Evolutionary conservation across 1,284 basidiomycete species (phyloP).

Genomic region (Rhodotorula sp.): DNA sequence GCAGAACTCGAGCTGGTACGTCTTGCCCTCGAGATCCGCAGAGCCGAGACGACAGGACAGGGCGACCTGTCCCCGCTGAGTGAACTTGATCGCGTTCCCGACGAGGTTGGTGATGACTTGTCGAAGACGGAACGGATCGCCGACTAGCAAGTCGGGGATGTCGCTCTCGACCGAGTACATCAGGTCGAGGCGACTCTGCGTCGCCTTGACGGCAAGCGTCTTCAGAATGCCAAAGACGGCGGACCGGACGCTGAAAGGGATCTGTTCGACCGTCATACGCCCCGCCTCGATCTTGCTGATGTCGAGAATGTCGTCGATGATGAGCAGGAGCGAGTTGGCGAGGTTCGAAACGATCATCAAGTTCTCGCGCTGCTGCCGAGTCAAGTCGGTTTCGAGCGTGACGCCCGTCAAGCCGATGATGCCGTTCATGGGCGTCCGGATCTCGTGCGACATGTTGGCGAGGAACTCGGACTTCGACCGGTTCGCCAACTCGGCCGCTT

Average conservation of each 20-base stretch:
- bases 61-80: slow-evolving; percentile 86
- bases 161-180: slow-evolving; percentile 95
- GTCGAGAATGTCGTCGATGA: slow-evolving; percentile 97
- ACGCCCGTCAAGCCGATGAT: slow-evolving; percentile 99
- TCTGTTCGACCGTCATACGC: slow-evolving; percentile 99
- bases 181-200: slow-evolving; percentile 94
- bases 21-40: slow-evolving; percentile 65
- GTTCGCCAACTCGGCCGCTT: slow-evolving; percentile 90
- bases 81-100: slow-evolving; percentile 94
- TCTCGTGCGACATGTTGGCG: slow-evolving; percentile 97
- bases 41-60: slow-evolving; percentile 74
- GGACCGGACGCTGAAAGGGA: slow-evolving; percentile 94
- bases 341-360: slow-evolving; percentile 92
- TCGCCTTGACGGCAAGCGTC: slow-evolving; percentile 94
- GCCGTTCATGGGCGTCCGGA: slow-evolving; percentile 93
- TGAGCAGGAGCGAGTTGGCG: slow-evolving; percentile 87
- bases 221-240: slow-evolving; percentile 98
- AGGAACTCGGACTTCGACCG: slow-evolving; percentile 96
- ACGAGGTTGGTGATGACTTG: slow-evolving; percentile 95
- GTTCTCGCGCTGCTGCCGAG: slow-evolving; percentile 87
- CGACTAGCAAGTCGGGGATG: slow-evolving; percentile 95
- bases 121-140: slow-evolving; percentile 83
- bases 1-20: slow-evolving; percentile 91
- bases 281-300: slow-evolving; percentile 99
- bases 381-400: slow-evolving; percentile 88